Base-by-base conservation (phyloP, 2,329 filamentous ascomycete species). In the Colletotrichum paranaense region DNA sequence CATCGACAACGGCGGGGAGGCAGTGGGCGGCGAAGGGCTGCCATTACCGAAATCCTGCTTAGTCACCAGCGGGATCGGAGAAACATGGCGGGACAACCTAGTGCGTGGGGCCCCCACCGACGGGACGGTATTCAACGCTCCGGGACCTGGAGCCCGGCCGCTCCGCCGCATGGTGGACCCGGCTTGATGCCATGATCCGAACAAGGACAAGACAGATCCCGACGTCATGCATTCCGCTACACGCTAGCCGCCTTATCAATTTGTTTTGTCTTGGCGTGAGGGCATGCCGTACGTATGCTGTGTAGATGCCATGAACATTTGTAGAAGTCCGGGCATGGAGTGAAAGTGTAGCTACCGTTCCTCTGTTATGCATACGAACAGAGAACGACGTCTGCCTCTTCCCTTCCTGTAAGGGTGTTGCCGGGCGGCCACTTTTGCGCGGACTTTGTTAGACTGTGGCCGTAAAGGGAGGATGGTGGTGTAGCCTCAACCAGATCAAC, bases 121-220 rank as follows among this genome's bases (percentile, higher is more conserved):
- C 62, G 30, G 49, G 62, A 42, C 49, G 32, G 32, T 19, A 42
- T 65, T 5, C 22, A n/a, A n/a, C 42, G 16, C 28, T 52, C 58
- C 65, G 49, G 49, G 69, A 49, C 28, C 6, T 8, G 19, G 26
- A 52, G 32, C 24, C 68, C 57, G 38, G 65, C 65, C 24, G 28
- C 35, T 35, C 64, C 64, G 57, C 57, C 26, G 30, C 64, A 62
- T 68, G 52, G 28, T 52, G 53, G 28, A 19, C 57, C 66, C 42
- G 66, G 49, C 62, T 28, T 62, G 24, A 3, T 19, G 38, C 59
- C 38, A 28, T 30, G 16, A 46, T 22, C 24, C 30, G 59, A n/a
- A 16, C 28, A 42, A 52, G 26, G 26, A 26, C 9, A 38, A 52
- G 60, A n/a, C 60, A 28, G 24, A 55, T 35, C n/a, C 22, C 30